Evolutionary conservation across 2,329 filamentous ascomycete species (phyloP).

Genomic region (Trichoderma atroviride): DNA sequence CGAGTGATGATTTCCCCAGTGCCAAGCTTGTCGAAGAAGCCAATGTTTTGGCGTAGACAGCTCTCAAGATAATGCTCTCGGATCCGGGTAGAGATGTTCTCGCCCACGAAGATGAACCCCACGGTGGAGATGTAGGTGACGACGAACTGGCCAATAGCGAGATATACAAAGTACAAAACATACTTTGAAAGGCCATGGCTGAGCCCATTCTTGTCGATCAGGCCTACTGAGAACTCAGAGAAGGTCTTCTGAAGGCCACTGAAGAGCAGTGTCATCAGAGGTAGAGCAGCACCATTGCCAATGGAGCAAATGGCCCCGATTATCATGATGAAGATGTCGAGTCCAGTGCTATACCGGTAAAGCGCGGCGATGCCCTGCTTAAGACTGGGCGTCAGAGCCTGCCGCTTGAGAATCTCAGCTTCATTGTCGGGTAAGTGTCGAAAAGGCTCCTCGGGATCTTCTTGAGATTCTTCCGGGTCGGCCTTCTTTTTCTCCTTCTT

Average conservation of each 20-base stretch:
- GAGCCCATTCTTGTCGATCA: slow-evolving; percentile 58
- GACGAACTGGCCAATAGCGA: slow-evolving; percentile 79
- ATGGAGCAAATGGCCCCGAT: slow-evolving; percentile 67
- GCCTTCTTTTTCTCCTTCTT: slow-evolving; percentile 23
- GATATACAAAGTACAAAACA: slow-evolving; percentile 83
- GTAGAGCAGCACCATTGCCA: slow-evolving; percentile 72
- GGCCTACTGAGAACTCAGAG: slow-evolving; percentile 50
- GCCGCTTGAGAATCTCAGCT: slow-evolving; percentile 66
- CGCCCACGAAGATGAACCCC: slow-evolving; percentile 85
- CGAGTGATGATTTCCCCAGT: slow-evolving; percentile 92
- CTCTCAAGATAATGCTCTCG: slow-evolving; percentile 81
- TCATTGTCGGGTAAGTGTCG: slow-evolving; percentile 67
- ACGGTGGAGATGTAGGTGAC: slow-evolving; percentile 79
- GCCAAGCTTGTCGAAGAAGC: slow-evolving; percentile 89
- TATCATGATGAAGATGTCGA: slow-evolving; percentile 65
- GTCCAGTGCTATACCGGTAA: slow-evolving; percentile 69
- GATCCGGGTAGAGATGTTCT: slow-evolving; percentile 77
- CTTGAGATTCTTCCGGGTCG: slow-evolving; percentile 29
- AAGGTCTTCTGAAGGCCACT: slow-evolving; percentile 75
- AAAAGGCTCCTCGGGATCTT: slow-evolving; percentile 56
- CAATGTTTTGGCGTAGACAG: slow-evolving; percentile 86
- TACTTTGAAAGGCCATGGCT: slow-evolving; percentile 60
- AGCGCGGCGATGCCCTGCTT: slow-evolving; percentile 67
- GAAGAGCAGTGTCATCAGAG: slow-evolving; percentile 81
- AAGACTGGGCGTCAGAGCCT: slow-evolving; percentile 66